Evolutionary conservation across 352 stramenopile species (phyloP).

Genomic region (Phytopythium oedochilum): DNA sequence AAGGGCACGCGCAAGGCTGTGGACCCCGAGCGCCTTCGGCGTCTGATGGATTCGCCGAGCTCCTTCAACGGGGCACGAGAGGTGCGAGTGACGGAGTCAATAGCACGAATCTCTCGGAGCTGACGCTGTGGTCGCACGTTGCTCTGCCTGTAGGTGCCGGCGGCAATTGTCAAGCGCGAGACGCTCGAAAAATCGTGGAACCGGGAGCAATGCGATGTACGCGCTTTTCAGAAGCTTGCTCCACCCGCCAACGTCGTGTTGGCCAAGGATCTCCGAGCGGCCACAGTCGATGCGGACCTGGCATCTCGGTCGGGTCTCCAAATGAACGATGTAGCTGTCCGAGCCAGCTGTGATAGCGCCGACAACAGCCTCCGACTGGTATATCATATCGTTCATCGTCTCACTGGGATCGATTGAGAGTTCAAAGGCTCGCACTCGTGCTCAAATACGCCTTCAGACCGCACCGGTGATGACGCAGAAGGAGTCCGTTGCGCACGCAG

Average conservation of each 20-base stretch:
- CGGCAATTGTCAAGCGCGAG: constrained; percentile 32
- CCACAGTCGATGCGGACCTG: constrained; percentile 12
- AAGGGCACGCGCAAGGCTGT: constrained; percentile 27
- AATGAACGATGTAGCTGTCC: constrained; percentile 19
- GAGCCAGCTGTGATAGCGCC: not conserved
- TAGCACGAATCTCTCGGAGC: no score
- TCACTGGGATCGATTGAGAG: not conserved
- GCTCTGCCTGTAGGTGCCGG: constrained; percentile 13
- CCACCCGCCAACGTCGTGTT: constrained; percentile 25
- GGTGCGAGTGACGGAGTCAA: constrained; percentile 3
- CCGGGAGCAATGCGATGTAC: constrained; percentile 46
- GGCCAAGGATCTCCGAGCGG: constrained; percentile 27
- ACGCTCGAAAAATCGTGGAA: constrained; percentile 50
- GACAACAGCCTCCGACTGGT: not conserved
- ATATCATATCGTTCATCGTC: not conserved
- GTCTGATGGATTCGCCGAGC: constrained; percentile 55
- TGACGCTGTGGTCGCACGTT: no score
- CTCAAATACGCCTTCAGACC: constrained; percentile 4
- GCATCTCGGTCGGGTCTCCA: constrained; percentile 19
- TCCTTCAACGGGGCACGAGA: constrained; percentile 30
- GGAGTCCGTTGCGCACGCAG: constrained; percentile 34
- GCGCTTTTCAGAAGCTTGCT: constrained; percentile 40
- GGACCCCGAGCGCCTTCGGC: constrained; percentile 47
- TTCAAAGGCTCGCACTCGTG: not conserved
- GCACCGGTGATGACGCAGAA: constrained; percentile 44